Evolutionary conservation across 2,329 filamentous ascomycete species (phyloP), one percentile per base, ranked within the genome.

Genomic region (Sclerotinia trifoliorum): DNA sequence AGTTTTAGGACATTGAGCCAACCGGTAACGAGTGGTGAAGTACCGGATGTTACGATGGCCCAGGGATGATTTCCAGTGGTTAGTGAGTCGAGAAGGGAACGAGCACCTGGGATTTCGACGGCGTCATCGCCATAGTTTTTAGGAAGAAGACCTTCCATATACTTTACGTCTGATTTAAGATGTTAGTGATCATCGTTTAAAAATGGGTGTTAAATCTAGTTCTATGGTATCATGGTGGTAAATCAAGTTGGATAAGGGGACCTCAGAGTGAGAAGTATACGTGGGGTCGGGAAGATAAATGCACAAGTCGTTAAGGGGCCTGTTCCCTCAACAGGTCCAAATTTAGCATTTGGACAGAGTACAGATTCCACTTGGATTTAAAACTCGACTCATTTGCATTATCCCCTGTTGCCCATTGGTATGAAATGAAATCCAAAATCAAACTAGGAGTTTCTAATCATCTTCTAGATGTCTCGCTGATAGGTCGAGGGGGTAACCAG

Each of bases 1-100:
- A 94, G 85, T 49, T 83, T 80, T 69, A 93, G 83, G 44, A 88
- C 86, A 49, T 84, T 80, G 57, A 94, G 84, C 91, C 91, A 94
- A 71, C 91, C 91, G 61, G 81, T 82, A 8, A 93, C 86, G 15
- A 94, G 85, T 70, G 82, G 87, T 65, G 81, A 77, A 2, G 90
- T 92, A 54, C 90, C 91, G 0, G 90, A 93, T 0, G 88, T 90
- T 68, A 94, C 94, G 74, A 98, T 96, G 63, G 92, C 91, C 95
- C 94, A 98, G 11, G 75, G 76, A 39, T 72, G 70, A 54, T 81
- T 79, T 64, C 81, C 81, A 49, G 83, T 78, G 71, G 90, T 90
- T 54, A 97, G 84, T 44, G 83, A 78, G 70, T 86, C 82, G 62
- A 97, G 85, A 66, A 97, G 84, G 42, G 82, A 78, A 70, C 93